Evolutionary conservation across 768 basidiomycete species (phyloP), one percentile per base, ranked within the genome.

Genomic region (Naganishia friedmannii): DNA sequence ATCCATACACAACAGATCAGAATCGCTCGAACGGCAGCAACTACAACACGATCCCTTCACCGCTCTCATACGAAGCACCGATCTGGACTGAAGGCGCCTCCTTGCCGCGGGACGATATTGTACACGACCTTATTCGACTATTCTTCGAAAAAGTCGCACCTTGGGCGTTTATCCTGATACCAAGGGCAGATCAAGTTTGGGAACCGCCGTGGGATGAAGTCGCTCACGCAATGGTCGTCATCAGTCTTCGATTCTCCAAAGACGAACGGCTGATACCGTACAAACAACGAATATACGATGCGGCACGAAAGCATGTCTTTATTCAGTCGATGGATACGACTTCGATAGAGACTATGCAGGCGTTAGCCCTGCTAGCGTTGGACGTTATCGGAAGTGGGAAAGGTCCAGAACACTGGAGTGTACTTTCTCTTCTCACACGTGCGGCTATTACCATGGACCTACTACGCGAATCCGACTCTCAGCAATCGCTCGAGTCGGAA

Each of bases 351-450:
- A 77, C 78, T 0, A 72, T 81, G 1, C 80, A 82, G 66, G 81
- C 81, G 3, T 68, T 82, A 17, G 78, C 80, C 0, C 65, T 82
- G 28, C 72, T 82, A 2, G 77, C 80, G 2, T 70, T 82, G 17
- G 81, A 81, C 53, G 73, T 77, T 53, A 80, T 81, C n/a, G 80
- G 80, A 1, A 76, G 75, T 17, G 81, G 80, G 19, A 76, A 78
- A 55, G 80, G 79, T 4, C 79, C 80, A 31, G 75, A 75, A 23
- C 71, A 73, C 0, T 82, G 81, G 81, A 79, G 80, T 29, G 76
- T 79, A 23, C 68, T 82, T 19, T 78, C 78, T 26, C 72, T 80
- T 1, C 70, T 82, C 29, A 81, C 80, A 0, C 73, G 81, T 13
- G 78, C 77, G 0, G 77, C 79, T 6, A 76, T 78, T 13, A 80